Percentiles rank a stretch among this genome's conserved stretches.
phyloP scores from a whole-genome alignment of 345 rosid genomes.

The Gossypium raimondii region DNA sequence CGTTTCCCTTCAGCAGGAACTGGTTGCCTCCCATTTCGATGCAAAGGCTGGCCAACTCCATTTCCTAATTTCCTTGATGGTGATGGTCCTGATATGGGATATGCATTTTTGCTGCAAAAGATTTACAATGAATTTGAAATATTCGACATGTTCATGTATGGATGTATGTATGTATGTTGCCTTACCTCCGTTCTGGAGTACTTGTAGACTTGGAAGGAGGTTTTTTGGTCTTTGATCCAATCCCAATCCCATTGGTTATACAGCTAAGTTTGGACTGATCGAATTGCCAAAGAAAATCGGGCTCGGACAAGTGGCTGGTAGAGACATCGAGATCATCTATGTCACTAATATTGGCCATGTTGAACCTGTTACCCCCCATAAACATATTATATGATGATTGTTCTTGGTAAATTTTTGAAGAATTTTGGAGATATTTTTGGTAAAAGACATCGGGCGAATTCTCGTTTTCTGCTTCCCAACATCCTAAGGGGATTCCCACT shows the following conservation, averaged over 20 bases:
- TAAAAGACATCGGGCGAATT: conserved; percentile 46
- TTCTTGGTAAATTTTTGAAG: conserved; percentile 59
- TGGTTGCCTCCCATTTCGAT: conserved; percentile 51
- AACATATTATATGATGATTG: conserved; percentile 64
- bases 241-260: conserved; percentile 40
- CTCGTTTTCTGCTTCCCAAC: conserved; percentile 50
- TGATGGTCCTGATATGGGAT: conserved; percentile 50
- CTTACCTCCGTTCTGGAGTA: conserved; percentile 48
- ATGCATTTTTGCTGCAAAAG: conserved; percentile 45
- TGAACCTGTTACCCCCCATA: conserved; percentile 44
- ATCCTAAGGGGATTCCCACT: conserved; percentile 42
- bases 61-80: conserved; percentile 56
- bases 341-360: conserved; percentile 34
- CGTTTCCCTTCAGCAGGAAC: conserved; percentile 57
- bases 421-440: conserved; percentile 64
- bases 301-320: conserved; percentile 84
- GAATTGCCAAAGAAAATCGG: conserved; percentile 84
- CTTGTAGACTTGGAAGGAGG: conserved; percentile 50
- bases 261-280: conserved; percentile 62
- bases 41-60: conserved; percentile 37
- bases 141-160: not conserved
- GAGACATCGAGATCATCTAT: conserved; percentile 77
- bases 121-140: not conserved
- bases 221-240: conserved; percentile 47
- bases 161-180: not conserved